phyloP scores from a whole-genome alignment of 768 basidiomycete genomes.

The Kwoniella sp. region DNA sequence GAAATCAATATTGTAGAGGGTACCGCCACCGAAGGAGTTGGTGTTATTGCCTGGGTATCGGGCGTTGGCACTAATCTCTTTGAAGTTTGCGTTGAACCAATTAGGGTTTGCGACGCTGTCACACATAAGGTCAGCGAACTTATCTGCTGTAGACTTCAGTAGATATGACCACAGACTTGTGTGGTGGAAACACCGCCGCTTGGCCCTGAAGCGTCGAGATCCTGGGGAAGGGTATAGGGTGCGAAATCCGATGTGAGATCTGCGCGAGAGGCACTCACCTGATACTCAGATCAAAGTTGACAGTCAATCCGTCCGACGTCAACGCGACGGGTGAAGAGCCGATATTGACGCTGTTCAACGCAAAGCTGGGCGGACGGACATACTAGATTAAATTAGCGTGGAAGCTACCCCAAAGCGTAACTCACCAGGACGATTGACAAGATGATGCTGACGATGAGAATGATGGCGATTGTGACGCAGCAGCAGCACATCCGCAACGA shows the following conservation, averaged over 20 bases:
- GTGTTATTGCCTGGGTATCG: conserved; percentile 41
- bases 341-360: conserved; percentile 46
- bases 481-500: conserved; percentile 50
- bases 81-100: conserved; percentile 55
- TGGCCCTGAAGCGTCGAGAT: too few species aligned
- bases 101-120: conserved; percentile 52
- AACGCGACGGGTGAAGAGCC: conserved; percentile 45
- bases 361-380: conserved; percentile 52
- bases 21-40: conserved; percentile 51
- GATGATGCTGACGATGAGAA: conserved; percentile 48
- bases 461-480: conserved; percentile 42
- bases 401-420: neutral
- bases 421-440: conserved; percentile 51
- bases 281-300: conserved; percentile 49
- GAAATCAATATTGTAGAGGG: conserved; percentile 52
- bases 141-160: too few species aligned
- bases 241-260: too few species aligned
- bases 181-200: neutral
- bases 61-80: conserved; percentile 48
- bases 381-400: conserved; percentile 33
- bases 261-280: conserved; percentile 26
- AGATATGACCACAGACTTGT: neutral
- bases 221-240: too few species aligned
- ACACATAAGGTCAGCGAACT: neutral
- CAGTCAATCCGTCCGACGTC: conserved; percentile 37